phyloP scores from a whole-genome alignment of 78 protist species.

The Dictyostelium firmibasis region DNA sequence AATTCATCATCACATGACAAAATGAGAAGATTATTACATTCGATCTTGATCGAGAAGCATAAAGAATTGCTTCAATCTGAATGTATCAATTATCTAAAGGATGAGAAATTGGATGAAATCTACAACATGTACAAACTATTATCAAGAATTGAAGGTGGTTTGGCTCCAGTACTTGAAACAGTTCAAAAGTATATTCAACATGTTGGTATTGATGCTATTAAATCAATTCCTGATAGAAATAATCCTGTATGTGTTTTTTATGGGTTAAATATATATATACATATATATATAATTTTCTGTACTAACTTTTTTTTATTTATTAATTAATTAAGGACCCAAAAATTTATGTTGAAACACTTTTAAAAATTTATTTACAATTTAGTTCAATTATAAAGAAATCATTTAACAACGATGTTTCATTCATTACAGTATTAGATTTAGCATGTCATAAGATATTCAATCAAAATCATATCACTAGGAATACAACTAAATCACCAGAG shows the following conservation, averaged over 20 bases:
- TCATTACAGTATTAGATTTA: conserved; percentile 85
- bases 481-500: conserved; percentile 83
- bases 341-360: conserved; percentile 83
- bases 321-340: conserved; percentile 21
- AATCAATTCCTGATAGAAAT: conserved; percentile 52
- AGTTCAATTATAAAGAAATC: conserved; percentile 66
- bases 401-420: conserved; percentile 78
- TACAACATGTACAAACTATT: conserved; percentile 69
- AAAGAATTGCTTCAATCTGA: conserved; percentile 68
- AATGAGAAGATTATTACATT: conserved; percentile 45
- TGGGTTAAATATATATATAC: neutral
- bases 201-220: conserved; percentile 58
- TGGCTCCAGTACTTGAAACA: conserved; percentile 61
- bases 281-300: too few relatives aligned
- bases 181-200: conserved; percentile 72
- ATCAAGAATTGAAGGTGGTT: conserved; percentile 82
- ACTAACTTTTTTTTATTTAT: too few relatives aligned
- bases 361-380: conserved; percentile 78
- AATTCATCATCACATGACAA: conserved; percentile 36
- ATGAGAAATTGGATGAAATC: conserved; percentile 75
- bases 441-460: conserved; percentile 86
- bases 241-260: conserved; percentile 23
- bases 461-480: conserved; percentile 48
- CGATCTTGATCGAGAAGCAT: conserved; percentile 62
- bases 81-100: conserved; percentile 77